phyloP scores from a whole-genome alignment of 129 eudicot genomes.

The Gnaphalium uliginosum region DNA sequence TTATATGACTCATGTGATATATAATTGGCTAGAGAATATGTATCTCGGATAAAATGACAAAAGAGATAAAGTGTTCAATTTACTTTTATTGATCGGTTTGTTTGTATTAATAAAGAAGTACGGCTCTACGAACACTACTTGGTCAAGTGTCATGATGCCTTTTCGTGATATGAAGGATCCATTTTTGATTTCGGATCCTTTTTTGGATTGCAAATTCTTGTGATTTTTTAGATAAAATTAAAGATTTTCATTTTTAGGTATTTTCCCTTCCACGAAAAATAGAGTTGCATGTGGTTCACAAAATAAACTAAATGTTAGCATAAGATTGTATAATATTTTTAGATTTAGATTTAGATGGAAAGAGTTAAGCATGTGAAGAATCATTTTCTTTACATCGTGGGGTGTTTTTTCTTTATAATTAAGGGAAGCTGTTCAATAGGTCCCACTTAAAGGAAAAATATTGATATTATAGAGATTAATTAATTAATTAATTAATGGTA shows the following conservation, averaged over 20 bases:
- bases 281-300: not conserved
- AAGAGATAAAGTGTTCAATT: conserved; percentile 10
- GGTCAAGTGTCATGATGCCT: conserved; percentile 34
- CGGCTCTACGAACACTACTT: conserved; percentile 33
- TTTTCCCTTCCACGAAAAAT: conserved; percentile 16
- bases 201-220: conserved; percentile 14
- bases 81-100: conserved; percentile 18
- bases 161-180: conserved; percentile 35
- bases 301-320: conserved; percentile 1
- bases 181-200: conserved; percentile 24
- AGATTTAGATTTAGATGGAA: not conserved
- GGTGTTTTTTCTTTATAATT: not conserved
- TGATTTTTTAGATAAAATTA: not conserved
- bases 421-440: conserved; percentile 3
- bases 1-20: not conserved
- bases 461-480: not conserved
- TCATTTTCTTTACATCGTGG: not conserved
- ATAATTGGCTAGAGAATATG: not conserved
- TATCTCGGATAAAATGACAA: conserved; percentile 11
- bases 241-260: not conserved
- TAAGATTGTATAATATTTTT: not conserved
- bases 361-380: not conserved
- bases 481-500: not conserved
- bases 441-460: not conserved
- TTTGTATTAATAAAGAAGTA: conserved; percentile 21